Evolutionary conservation across 179 eudicot species (phyloP).

Genomic region (Camellia oleifera): DNA sequence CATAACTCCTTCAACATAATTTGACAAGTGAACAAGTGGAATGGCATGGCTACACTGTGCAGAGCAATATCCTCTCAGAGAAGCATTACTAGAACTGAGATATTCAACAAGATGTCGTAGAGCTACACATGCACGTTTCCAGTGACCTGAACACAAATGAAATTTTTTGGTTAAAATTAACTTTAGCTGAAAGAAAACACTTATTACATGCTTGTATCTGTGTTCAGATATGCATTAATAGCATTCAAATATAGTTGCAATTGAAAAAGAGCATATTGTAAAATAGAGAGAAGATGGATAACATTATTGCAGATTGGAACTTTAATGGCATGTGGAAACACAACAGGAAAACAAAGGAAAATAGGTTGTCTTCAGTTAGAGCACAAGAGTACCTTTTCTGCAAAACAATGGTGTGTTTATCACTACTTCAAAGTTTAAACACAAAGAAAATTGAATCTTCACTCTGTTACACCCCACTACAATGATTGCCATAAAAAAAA

Average conservation of each 20-base stretch:
- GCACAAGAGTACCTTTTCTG: not conserved
- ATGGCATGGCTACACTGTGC: conserved; percentile 26
- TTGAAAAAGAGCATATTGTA: not conserved
- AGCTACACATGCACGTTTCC: conserved; percentile 80
- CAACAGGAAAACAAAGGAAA: not conserved
- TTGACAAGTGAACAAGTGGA: conserved; percentile 56
- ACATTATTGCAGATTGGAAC: not conserved
- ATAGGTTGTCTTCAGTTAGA: not conserved
- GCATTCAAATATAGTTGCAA: not conserved
- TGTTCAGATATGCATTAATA: not conserved
- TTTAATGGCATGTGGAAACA: not conserved
- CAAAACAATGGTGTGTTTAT: not conserved
- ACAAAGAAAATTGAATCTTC: not conserved
- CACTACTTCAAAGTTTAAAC: not conserved
- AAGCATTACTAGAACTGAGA: conserved; percentile 34
- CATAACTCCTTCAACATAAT: conserved; percentile 66
- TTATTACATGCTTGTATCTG: not conserved
- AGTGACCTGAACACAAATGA: conserved; percentile 56
- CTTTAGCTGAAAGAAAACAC: conserved; percentile 8
- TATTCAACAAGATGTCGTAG: conserved; percentile 58
- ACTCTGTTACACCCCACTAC: not conserved
- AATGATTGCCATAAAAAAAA: not conserved
- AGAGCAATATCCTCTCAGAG: conserved; percentile 22
- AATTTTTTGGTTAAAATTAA: conserved; percentile 11
- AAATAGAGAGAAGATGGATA: not conserved